Evolutionary conservation across 148 eudicot genomes (phyloP), one percentile per base, ranked within the genome.

Genomic region (Heliamphora exappendiculata): DNA sequence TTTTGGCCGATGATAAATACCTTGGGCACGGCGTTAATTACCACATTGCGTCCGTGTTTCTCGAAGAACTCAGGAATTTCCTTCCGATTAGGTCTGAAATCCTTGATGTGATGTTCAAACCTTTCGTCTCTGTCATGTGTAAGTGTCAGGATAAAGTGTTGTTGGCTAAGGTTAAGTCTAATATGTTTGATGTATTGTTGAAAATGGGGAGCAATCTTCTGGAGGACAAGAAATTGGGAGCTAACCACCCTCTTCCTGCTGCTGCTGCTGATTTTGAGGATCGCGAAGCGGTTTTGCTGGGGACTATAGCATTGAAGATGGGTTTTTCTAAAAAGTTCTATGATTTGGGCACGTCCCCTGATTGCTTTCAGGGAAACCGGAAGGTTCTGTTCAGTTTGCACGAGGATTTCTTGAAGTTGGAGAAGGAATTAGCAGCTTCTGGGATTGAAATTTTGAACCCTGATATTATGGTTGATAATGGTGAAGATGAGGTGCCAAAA

Each of bases 341-440:
- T 64, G 93, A 91, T 69, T 63, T 89, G 75, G 96, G 93, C 70
- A 84, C 93, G 6, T 71, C 84, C 11, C 73, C 74, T 0, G 93
- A 87, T 49, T 94, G 98, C 69, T 57, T 90, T 82, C 98, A 94
- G 86, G 91, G 91, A 77, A 94, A 94, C 70, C 85, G 98, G 78
- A 94, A 90, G 89, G 88, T 90, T 75, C 66, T 88, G 37, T 88
- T 92, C 69, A 77, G 78, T 57, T 83, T 94, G 64, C 88, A 88
- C 51, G 89, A 87, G 84, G 89, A 85, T 85, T 94, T 94, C 84
- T 58, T 82, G 82, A 90, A 86, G 85, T 82, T 92, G 85, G 98
- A 92, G 91, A 91, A 94, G 86, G 93, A 88, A 64, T 84, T 84
- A 79, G 86, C 36, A 3, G 60, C 76, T 5, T 78, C 91, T 24